Conservation (phyloP, 768 basidiomycete species). For the Melanogaster broomeanus region DNA sequence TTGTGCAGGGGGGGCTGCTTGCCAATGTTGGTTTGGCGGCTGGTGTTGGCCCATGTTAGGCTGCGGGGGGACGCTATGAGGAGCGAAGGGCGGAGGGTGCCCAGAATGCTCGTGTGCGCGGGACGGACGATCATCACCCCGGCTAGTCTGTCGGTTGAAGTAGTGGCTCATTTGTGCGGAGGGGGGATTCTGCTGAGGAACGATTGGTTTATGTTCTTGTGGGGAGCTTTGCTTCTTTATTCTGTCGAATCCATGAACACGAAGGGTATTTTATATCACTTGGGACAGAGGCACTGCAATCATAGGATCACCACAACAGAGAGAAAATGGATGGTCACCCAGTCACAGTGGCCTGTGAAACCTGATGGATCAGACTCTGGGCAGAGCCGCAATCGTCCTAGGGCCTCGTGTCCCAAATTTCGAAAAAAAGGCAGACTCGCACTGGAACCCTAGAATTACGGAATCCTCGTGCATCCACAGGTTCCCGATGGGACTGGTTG, state of each 20-base stretch:
- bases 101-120: background rate
- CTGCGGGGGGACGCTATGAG: background rate
- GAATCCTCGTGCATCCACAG: constrained; percentile 8
- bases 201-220: background rate
- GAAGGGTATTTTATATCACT: constrained; percentile 1
- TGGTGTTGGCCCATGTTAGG: background rate
- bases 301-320: background rate
- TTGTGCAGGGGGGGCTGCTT: background rate
- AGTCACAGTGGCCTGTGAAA: background rate
- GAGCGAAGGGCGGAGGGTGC: background rate
- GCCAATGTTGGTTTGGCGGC: background rate
- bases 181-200: background rate
- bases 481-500: constrained; percentile 13
- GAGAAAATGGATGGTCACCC: background rate
- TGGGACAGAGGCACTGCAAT: background rate
- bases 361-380: background rate
- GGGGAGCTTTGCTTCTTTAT: background rate
- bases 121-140: background rate
- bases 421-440: background rate
- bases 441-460: background rate
- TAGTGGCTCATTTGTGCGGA: constrained; percentile 5
- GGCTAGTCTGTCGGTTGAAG: constrained; percentile 5
- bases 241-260: background rate
- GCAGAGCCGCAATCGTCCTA: background rate
- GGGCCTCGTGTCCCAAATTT: background rate